Percentiles rank a stretch among this genome's conserved stretches.
Evolutionary conservation across 352 stramenopile species (phyloP).

Genomic region (Phytophthora cajani): DNA sequence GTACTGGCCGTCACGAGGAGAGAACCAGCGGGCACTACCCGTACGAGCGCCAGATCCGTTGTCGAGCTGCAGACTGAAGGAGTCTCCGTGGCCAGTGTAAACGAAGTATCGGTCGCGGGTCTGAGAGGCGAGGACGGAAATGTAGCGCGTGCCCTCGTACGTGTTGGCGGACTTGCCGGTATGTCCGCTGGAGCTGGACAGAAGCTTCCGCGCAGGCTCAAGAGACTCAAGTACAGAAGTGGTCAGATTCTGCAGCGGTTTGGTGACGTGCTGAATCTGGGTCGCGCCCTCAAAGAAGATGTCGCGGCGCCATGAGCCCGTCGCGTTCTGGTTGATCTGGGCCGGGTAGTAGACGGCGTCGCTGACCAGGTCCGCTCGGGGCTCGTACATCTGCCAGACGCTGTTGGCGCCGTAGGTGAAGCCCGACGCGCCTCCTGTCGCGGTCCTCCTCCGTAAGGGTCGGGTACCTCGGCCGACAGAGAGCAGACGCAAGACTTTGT

Average conservation of each 20-base stretch:
- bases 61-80: constrained; percentile 23
- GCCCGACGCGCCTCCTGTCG: constrained; percentile 15
- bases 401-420: constrained; percentile 36
- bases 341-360: constrained; percentile 34
- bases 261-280: constrained; percentile 31
- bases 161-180: constrained; percentile 15
- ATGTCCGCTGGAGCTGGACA: constrained; percentile 16
- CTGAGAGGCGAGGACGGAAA: constrained; percentile 24
- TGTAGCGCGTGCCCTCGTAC: constrained; percentile 29
- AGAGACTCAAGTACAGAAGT: not conserved
- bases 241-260: constrained; percentile 21
- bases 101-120: constrained; percentile 18
- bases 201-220: constrained; percentile 15
- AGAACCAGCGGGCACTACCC: constrained; percentile 26
- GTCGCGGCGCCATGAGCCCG: constrained; percentile 29
- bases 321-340: constrained; percentile 21
- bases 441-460: too few relatives aligned
- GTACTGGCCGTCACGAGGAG: constrained; percentile 28
- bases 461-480: too few relatives aligned
- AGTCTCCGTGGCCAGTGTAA: constrained; percentile 31
- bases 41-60: constrained; percentile 13
- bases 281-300: constrained; percentile 28
- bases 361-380: constrained; percentile 15
- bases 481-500: too few relatives aligned
- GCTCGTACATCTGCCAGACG: constrained; percentile 38